Conservation (phyloP, 805 yeast species). For the Hermanozyma aechmeae region DNA sequence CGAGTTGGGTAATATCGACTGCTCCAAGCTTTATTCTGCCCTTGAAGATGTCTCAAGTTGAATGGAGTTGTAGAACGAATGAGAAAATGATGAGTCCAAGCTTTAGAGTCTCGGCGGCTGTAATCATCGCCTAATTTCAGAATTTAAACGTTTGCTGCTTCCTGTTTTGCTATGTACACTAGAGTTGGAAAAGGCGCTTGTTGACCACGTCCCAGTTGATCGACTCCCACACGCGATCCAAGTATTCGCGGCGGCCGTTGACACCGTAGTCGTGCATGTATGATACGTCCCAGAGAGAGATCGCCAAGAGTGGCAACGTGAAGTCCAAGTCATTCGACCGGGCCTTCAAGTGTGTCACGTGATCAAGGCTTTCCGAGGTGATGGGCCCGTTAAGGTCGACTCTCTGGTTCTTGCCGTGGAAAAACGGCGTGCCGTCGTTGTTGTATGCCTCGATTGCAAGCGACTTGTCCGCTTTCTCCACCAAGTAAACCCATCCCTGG, state of each 20-base stretch:
- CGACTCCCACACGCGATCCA: conserved; percentile 66
- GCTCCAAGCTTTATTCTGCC: too few relatives aligned
- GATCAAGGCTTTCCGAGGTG: conserved; percentile 42
- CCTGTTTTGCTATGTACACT: conserved; percentile 8
- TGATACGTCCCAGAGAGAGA: conserved; percentile 88
- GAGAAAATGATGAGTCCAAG: too few relatives aligned
- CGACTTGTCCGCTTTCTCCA: conserved; percentile 55
- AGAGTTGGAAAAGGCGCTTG: conserved; percentile 35
- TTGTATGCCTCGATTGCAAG: conserved; percentile 46
- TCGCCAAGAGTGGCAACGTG: conserved; percentile 65
- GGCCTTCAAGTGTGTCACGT: conserved; percentile 33
- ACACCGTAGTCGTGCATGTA: conserved; percentile 80
- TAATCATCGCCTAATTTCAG: too few relatives aligned
- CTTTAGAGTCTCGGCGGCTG: too few relatives aligned
- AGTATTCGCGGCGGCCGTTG: conserved; percentile 59
- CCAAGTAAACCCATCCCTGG: conserved; percentile 70
- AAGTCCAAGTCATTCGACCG: conserved; percentile 41
- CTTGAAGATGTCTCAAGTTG: too few relatives aligned
- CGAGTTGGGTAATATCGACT: too few relatives aligned
- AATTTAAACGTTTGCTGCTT: neutral
- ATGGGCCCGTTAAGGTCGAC: conserved; percentile 72
- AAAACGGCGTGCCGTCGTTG: conserved; percentile 74
- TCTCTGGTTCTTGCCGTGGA: conserved; percentile 57
- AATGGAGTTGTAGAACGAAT: too few relatives aligned
- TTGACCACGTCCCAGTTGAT: conserved; percentile 78